These are phyloP conservation scores for Phytopythium aichiense DNA, from an alignment of 352 stramenopile species.

Conservation along the genomic window DNA sequence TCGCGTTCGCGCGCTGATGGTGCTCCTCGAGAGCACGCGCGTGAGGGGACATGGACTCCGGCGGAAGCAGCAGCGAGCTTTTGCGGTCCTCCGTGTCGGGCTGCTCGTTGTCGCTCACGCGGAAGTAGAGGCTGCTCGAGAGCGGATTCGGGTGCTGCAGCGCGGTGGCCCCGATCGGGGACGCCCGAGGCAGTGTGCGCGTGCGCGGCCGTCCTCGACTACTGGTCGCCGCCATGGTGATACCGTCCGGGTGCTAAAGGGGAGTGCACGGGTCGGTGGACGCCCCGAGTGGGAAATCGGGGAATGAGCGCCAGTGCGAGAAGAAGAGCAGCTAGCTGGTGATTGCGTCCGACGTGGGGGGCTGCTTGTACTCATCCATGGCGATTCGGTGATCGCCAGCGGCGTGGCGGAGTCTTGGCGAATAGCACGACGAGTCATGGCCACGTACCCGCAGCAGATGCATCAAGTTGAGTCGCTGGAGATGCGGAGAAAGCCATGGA, in stretches of 20 bases:
- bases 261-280: not conserved
- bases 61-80: slow-evolving; percentile 3
- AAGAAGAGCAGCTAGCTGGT: not conserved
- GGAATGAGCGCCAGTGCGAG: not conserved
- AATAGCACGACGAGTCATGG: not conserved
- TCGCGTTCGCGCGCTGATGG: not conserved
- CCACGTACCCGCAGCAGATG: not conserved
- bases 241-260: not conserved
- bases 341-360: not conserved
- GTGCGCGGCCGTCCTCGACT: not conserved
- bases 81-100: not conserved
- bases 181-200: not conserved
- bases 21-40: slow-evolving; percentile 2
- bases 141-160: slow-evolving; percentile 2
- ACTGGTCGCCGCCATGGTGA: not conserved
- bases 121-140: slow-evolving; percentile 9
- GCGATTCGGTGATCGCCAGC: slow-evolving; percentile 3
- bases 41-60: not conserved
- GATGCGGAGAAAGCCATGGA: not conserved
- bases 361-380: not conserved
- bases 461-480: slow-evolving; percentile 1
- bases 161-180: not conserved
- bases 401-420: not conserved
- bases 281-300: not conserved
- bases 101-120: slow-evolving; percentile 3